Base-by-base conservation (phyloP, 2,329 filamentous ascomycete genomes). In the Endoconidiophora laricicola region DNA sequence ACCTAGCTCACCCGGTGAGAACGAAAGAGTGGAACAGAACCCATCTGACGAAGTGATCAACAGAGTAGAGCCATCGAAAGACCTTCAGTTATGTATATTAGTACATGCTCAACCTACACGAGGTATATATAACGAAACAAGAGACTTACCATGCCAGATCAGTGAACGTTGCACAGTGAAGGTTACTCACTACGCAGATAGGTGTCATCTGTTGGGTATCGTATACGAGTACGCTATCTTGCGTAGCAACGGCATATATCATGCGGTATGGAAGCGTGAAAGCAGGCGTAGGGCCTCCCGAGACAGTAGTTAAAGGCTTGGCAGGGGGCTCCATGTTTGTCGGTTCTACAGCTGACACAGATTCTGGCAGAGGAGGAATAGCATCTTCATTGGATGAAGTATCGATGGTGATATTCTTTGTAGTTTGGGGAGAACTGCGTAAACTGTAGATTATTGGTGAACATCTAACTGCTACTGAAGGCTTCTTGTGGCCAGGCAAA, bases 11-110 rank as follows among this genome's bases (percentile, higher is more conserved):
- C 86, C 85, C 2, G 83, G 70, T 1, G 76, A 66, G 60, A 98
- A 98, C 0, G 87, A 83, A 4, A 98, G 70, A 0, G 85, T 83
- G 0, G 91, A 98, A 63, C 91, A 98, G 68, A 96, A 98, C 0
- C 91, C 91, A 63, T 98, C 91, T 0, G 91, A 95, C 0, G 91
- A 98, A n/a, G 87, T 91, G 68, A 98, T 93, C 46, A 98, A 72
- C 20, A 98, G 69, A 1, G 69, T 71, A 26, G 65, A 58, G 33
- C 72, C 72, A 52, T 75, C 71, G 48, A 62, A 70, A 42, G 71
- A 70, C 69, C 69, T 70, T 24, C 4, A 24, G 14, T 20, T 2
- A 24, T 18, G 24, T 3, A 41, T 29, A 42, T 53, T 42, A 48
- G 36, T 29, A 14, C 18, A 36, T 36, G 6, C 2, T 33, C 4